phyloP scores from a whole-genome alignment of 2,329 filamentous ascomycete genomes.

The Aspergillus hortae region DNA sequence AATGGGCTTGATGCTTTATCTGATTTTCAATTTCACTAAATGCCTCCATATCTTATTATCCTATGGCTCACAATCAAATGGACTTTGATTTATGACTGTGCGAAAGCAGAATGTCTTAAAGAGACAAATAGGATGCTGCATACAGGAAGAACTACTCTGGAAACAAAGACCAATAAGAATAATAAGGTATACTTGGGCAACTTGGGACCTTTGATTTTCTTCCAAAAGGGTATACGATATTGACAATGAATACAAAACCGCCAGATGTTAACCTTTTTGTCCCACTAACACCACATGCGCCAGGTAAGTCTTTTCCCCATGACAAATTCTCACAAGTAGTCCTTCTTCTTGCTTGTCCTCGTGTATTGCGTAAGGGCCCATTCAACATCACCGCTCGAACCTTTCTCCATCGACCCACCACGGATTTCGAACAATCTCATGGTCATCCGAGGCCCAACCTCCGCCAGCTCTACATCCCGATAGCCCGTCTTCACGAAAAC shows the following conservation, averaged over 20 bases:
- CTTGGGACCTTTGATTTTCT: conserved; percentile 4
- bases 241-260: conserved; percentile 9
- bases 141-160: too few relatives aligned
- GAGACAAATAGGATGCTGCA: too few relatives aligned
- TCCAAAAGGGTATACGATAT: conserved; percentile 20
- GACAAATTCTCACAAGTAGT: conserved; percentile 63
- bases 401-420: conserved; percentile 78
- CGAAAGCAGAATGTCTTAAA: too few relatives aligned
- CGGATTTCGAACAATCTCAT: conserved; percentile 94
- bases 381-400: conserved; percentile 91
- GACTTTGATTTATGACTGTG: too few relatives aligned
- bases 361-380: conserved; percentile 97
- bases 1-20: too few relatives aligned
- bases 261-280: conserved; percentile 20
- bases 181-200: background rate
- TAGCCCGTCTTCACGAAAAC: conserved; percentile 94
- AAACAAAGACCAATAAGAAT: background rate
- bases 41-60: too few relatives aligned
- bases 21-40: too few relatives aligned
- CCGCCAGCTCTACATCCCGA: conserved; percentile 80
- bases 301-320: conserved; percentile 22
- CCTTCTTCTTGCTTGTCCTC: conserved; percentile 89
- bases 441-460: conserved; percentile 94
- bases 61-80: too few relatives aligned
- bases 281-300: conserved; percentile 31